These are phyloP conservation scores for Calonectria henricotiae DNA, from an alignment of 2,329 filamentous ascomycete genomes.

Conservation along the genomic window DNA sequence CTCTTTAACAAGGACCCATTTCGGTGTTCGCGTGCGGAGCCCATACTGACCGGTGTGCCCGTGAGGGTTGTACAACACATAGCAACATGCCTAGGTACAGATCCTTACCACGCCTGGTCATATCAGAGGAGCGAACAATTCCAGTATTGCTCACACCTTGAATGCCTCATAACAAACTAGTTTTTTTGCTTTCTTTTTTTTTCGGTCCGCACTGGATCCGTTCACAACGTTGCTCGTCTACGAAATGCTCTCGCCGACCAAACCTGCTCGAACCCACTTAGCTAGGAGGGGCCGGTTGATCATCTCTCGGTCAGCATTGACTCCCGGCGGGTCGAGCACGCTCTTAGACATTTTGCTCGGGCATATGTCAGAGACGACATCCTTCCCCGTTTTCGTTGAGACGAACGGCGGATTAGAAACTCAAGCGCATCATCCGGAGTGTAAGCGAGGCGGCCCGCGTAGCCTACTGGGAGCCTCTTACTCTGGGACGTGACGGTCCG, in stretches of 20 bases:
- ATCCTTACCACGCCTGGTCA: constrained; percentile 5
- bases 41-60: constrained; percentile 34
- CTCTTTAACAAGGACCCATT: constrained; percentile 27
- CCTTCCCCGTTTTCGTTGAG: constrained; percentile 18
- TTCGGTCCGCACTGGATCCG: constrained; percentile 24
- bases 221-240: constrained; percentile 22
- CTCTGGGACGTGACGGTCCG: constrained; percentile 4
- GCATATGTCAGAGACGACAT: constrained; percentile 24
- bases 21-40: constrained; percentile 23
- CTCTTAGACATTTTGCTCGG: constrained; percentile 30
- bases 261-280: constrained; percentile 21
- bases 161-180: constrained; percentile 18
- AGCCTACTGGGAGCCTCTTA: constrained; percentile 21
- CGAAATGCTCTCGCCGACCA: background rate
- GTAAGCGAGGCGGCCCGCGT: constrained; percentile 34
- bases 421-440: constrained; percentile 31
- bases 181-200: constrained; percentile 7
- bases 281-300: constrained; percentile 36
- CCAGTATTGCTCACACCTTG: constrained; percentile 11
- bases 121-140: constrained; percentile 8
- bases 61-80: constrained; percentile 6
- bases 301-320: constrained; percentile 32
- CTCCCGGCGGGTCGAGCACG: constrained; percentile 27
- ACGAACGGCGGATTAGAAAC: constrained; percentile 23
- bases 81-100: constrained; percentile 7